Percentiles rank a stretch among this genome's conserved stretches.
Conservation (phyloP, 83 land plant genomes). For the Picea abies region DNA sequence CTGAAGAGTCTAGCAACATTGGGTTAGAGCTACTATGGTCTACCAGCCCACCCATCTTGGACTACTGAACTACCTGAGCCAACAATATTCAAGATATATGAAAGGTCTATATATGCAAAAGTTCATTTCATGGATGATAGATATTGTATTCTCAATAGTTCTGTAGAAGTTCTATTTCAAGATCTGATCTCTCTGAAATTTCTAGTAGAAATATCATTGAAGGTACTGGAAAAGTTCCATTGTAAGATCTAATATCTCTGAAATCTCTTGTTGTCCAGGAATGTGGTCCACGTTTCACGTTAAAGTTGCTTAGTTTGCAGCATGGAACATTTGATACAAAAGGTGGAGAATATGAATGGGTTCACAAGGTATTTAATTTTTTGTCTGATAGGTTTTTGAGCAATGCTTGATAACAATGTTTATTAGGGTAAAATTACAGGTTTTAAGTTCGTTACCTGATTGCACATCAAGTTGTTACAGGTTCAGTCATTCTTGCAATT, state of each 20-base stretch:
- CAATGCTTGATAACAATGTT: no score
- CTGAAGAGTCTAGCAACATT: no score
- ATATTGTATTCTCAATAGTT: not conserved
- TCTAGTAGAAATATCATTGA: not conserved
- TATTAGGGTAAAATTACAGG: not conserved
- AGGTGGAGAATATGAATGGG: constrained; percentile 92
- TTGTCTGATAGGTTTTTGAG: not conserved
- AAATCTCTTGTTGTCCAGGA: constrained; percentile 47
- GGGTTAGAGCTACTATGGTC: no score
- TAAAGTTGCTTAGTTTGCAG: constrained; percentile 85
- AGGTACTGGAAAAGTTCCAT: not conserved
- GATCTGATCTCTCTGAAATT: not conserved
- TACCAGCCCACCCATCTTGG: no score
- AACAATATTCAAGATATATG: no score
- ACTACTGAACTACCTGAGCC: no score
- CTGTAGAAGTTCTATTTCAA: not conserved
- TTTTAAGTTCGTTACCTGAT: not conserved
- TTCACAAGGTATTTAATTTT: constrained; percentile 59
- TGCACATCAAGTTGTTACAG: no score
- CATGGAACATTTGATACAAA: constrained; percentile 95
- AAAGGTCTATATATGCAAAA: no score
- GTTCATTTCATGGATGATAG: no score
- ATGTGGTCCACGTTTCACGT: constrained; percentile 96
- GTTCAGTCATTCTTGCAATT: not conserved
- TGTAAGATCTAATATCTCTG: not conserved